Evolutionary conservation across 768 basidiomycete species (phyloP).

Genomic region (Boletus rubroflammeus): DNA sequence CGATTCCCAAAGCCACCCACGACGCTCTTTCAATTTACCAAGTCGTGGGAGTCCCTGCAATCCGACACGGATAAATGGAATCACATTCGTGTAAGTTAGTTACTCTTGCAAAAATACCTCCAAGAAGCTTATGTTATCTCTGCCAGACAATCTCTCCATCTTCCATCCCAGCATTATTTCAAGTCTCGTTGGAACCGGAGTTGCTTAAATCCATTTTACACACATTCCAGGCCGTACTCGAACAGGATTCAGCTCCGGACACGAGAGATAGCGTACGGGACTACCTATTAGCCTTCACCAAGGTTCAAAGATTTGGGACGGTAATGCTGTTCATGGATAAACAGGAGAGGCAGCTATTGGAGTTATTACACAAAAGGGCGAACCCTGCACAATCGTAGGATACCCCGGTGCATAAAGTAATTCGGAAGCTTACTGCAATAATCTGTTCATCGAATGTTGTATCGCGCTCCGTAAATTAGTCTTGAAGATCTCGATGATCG

Average conservation of each 20-base stretch:
- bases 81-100: constrained; percentile 51
- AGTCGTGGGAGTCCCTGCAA: constrained; percentile 48
- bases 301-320: constrained; percentile 60
- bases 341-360: constrained; percentile 48
- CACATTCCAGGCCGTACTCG: constrained; percentile 40
- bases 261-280: constrained; percentile 31
- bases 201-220: constrained; percentile 56
- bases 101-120: background rate
- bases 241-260: constrained; percentile 10
- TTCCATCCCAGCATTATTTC: constrained; percentile 58
- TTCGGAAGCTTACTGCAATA: background rate
- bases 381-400: constrained; percentile 8
- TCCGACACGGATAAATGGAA: constrained; percentile 50
- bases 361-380: constrained; percentile 41
- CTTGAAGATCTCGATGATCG: background rate
- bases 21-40: constrained; percentile 62
- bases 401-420: background rate
- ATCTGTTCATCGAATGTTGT: background rate
- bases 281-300: constrained; percentile 52
- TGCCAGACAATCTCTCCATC: constrained; percentile 52
- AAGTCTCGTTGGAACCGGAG: constrained; percentile 65
- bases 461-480: background rate
- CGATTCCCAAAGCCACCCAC: constrained; percentile 29
- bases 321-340: constrained; percentile 59
- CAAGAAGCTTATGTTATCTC: background rate